phyloP scores from a whole-genome alignment of 2,329 filamentous ascomycete genomes.

The Pochonia chlamydosporia region DNA sequence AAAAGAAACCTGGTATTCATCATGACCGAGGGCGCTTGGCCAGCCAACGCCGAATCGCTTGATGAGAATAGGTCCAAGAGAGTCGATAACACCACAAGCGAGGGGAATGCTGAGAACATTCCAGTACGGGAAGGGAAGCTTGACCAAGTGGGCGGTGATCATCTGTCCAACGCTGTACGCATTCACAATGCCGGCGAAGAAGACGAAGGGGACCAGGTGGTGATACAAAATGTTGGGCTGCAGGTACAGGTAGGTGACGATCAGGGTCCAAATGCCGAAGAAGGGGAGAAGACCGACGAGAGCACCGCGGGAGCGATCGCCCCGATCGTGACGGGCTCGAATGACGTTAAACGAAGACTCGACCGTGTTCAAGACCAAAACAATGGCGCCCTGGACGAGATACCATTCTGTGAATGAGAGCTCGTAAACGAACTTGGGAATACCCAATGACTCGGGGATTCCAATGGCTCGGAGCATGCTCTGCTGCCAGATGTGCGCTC shows the following conservation, averaged over 20 bases:
- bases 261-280: constrained; percentile 68
- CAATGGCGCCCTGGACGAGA: constrained; percentile 75
- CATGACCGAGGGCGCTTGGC: constrained; percentile 69
- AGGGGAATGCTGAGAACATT: constrained; percentile 81
- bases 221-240: constrained; percentile 77
- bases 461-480: constrained; percentile 69
- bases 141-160: constrained; percentile 89
- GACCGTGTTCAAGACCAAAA: constrained; percentile 80
- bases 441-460: constrained; percentile 54
- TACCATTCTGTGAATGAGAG: constrained; percentile 90
- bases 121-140: constrained; percentile 81
- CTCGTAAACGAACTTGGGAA: constrained; percentile 69
- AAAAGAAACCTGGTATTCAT: constrained; percentile 84
- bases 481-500: constrained; percentile 89
- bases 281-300: constrained; percentile 82
- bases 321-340: constrained; percentile 66
- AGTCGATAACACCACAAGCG: constrained; percentile 72
- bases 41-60: constrained; percentile 59
- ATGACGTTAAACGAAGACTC: constrained; percentile 80
- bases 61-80: constrained; percentile 64
- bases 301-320: constrained; percentile 65
- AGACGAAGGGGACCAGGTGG: constrained; percentile 81
- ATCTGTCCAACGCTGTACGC: constrained; percentile 94
- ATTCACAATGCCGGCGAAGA: constrained; percentile 87
- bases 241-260: constrained; percentile 73